Conservation (phyloP, 164 flowering plant species). For the Tetrastigma voinierianum region DNA sequence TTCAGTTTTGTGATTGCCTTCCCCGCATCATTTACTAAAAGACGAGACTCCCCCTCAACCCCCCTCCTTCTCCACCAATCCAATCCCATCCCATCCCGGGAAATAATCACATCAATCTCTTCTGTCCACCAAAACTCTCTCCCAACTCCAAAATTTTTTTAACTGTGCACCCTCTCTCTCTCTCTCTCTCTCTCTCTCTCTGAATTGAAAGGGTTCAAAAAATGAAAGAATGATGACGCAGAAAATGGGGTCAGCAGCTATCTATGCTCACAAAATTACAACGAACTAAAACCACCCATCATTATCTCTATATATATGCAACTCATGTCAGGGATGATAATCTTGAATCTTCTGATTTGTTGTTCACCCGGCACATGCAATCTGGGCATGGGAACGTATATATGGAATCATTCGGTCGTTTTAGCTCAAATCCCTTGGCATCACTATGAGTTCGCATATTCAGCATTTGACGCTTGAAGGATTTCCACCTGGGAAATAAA, state of each 20-base stretch:
- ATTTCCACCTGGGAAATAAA: constrained; percentile 68
- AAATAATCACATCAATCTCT: constrained; percentile 17
- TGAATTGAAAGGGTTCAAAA: constrained; percentile 17
- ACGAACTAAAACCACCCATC: constrained; percentile 10
- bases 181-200: constrained; percentile 25
- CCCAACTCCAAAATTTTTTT: constrained; percentile 17
- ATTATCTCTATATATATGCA: neutral
- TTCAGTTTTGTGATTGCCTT: neutral
- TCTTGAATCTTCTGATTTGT: constrained; percentile 52
- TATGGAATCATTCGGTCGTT: constrained; percentile 76
- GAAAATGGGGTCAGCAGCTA: constrained; percentile 28
- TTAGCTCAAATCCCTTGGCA: constrained; percentile 76
- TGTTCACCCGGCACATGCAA: constrained; percentile 79
- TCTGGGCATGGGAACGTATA: constrained; percentile 92
- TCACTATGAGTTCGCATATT: constrained; percentile 81
- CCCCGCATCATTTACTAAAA: constrained; percentile 17
- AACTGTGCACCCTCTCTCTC: constrained; percentile 19
- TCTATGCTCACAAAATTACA: constrained; percentile 14
- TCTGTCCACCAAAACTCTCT: constrained; percentile 13
- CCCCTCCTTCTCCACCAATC: neutral
- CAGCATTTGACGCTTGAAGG: constrained; percentile 83
- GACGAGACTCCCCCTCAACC: constrained; percentile 9
- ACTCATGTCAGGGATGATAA: constrained; percentile 45
- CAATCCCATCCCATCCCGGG: too few species aligned
- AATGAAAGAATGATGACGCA: constrained; percentile 34